Evolutionary conservation across 2,329 filamentous ascomycete species (phyloP).

Genomic region (Cryphonectria nitschkei): DNA sequence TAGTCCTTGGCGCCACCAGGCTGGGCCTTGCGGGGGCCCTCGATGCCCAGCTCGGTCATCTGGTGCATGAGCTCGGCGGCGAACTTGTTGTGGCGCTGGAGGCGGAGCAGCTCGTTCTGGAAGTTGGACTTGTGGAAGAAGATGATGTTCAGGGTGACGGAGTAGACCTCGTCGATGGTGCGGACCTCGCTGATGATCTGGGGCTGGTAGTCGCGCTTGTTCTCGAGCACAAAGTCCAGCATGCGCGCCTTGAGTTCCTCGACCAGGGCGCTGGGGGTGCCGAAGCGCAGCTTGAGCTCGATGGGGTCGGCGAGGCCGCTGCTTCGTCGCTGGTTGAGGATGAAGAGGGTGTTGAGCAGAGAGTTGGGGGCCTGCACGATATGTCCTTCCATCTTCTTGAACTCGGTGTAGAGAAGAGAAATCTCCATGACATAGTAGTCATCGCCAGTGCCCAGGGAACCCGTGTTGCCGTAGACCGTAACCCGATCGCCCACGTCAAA

Average conservation of each 20-base stretch:
- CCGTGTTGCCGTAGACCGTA: constrained; percentile 87
- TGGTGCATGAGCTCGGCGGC: constrained; percentile 88
- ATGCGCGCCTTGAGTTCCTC: constrained; percentile 79
- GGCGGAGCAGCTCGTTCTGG: constrained; percentile 90
- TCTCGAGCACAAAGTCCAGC: constrained; percentile 77
- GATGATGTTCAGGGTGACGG: constrained; percentile 85
- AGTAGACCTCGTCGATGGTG: constrained; percentile 79
- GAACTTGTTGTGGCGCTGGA: constrained; percentile 91
- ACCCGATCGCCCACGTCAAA: constrained; percentile 96
- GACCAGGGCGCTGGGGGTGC: constrained; percentile 81
- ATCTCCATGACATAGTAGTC: constrained; percentile 98
- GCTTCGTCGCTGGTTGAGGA: constrained; percentile 90
- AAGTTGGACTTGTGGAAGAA: constrained; percentile 98
- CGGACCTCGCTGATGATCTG: constrained; percentile 68
- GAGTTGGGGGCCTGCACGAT: constrained; percentile 96
- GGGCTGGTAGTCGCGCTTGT: constrained; percentile 75
- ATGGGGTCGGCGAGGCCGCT: constrained; percentile 87
- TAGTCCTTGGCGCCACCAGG: constrained; percentile 69
- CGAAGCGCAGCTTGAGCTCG: constrained; percentile 83
- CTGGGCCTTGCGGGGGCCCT: constrained; percentile 76
- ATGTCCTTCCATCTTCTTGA: constrained; percentile 98
- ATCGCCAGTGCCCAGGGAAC: constrained; percentile 76
- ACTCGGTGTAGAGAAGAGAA: constrained; percentile 89
- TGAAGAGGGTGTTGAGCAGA: constrained; percentile 89
- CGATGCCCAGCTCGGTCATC: constrained; percentile 82